Percentiles rank a stretch among this genome's conserved stretches.
These are phyloP conservation scores for Sclerotinia sclerotiorum DNA, from an alignment of 2,329 filamentous ascomycete species.

Conservation along the genomic window DNA sequence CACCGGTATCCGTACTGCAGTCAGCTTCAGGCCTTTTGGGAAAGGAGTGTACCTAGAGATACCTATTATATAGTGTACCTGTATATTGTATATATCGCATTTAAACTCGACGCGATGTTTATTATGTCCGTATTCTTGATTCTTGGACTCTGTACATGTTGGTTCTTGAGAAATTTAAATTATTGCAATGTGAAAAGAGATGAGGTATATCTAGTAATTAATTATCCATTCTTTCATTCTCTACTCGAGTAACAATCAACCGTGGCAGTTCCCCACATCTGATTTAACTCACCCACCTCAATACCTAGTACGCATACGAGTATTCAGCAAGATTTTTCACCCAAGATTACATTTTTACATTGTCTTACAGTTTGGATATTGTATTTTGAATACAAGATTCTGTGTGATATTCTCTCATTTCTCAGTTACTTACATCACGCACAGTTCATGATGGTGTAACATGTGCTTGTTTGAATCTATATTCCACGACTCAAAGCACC, in stretches of 20 bases:
- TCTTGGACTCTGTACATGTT: background rate
- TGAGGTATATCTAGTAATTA: no score
- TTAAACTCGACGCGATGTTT: background rate
- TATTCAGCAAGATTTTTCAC: background rate
- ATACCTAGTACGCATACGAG: no score
- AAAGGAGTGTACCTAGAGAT: no score
- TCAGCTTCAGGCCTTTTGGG: background rate
- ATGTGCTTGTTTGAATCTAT: no score
- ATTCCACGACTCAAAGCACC: no score
- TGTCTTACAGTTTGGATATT: background rate
- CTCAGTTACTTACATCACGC: no score
- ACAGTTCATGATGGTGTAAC: no score
- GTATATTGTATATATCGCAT: no score
- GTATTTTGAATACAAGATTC: background rate
- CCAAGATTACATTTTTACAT: background rate
- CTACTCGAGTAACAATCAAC: background rate
- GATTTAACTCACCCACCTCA: background rate
- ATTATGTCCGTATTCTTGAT: background rate
- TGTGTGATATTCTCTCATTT: no score
- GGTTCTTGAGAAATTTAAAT: background rate
- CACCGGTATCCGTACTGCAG: constrained; percentile 3
- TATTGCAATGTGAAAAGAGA: background rate
- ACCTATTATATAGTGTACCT: no score
- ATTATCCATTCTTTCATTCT: background rate
- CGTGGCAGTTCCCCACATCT: background rate